Evolutionary conservation across 495 filamentous ascomycete species (phyloP).

Genomic region (Aspergillus panamensis): DNA sequence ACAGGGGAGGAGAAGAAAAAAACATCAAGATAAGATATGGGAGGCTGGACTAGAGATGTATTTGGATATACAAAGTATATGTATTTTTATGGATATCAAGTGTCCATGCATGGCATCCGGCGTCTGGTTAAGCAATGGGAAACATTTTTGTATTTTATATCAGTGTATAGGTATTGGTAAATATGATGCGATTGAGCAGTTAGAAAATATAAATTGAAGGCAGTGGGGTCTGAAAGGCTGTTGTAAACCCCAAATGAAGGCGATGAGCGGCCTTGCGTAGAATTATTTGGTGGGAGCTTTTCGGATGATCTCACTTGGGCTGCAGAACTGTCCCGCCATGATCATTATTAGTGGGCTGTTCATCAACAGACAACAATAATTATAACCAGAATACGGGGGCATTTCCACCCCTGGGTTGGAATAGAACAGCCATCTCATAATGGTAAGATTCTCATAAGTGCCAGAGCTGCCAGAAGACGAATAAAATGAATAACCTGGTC

Average conservation of each 20-base stretch:
- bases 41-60: background rate
- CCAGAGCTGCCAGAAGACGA: background rate
- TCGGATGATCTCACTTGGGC: conserved; percentile 20
- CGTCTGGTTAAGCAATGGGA: conserved; percentile 37
- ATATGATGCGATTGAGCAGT: background rate
- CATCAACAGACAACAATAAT: background rate
- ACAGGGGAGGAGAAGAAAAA: background rate
- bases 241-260: background rate
- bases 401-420: background rate
- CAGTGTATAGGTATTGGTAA: conserved; percentile 3
- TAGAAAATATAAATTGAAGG: background rate
- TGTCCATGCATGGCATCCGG: conserved; percentile 43
- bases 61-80: conserved; percentile 1
- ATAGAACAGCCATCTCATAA: background rate
- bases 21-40: conserved; percentile 2
- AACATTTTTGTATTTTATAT: conserved; percentile 12
- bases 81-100: conserved; percentile 29
- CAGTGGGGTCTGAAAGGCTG: background rate
- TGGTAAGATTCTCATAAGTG: conserved; percentile 17
- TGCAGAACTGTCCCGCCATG: conserved; percentile 6
- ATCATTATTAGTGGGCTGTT: conserved; percentile 2
- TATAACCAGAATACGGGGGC: background rate
- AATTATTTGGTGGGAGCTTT: conserved; percentile 6
- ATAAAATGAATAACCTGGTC: background rate
- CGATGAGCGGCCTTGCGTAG: background rate